Evolutionary conservation across 352 stramenopile genomes (phyloP), one percentile per base, ranked within the genome.

Genomic region (Globisporangium heterothallicum): DNA sequence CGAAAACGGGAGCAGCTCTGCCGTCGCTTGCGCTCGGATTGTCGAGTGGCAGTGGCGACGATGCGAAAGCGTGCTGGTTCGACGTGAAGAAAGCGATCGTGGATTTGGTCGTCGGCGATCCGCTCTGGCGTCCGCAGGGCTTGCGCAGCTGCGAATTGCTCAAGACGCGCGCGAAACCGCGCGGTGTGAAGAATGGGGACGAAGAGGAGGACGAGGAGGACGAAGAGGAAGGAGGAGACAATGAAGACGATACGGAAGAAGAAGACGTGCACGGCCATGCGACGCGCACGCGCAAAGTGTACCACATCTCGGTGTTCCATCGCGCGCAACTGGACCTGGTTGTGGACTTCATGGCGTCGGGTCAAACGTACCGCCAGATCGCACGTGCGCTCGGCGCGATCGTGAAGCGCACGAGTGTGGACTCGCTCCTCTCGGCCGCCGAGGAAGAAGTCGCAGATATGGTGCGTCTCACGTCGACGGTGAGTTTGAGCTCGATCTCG

Each of bases 381-480:
- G 55, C 51, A 16, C 54, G 58, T 25, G 32, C 47, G 18, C 45
- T 74, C 34, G 46, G 38, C 4, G 49, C 49, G 22, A 54, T 64
- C 35, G 62, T 59, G 13, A 48, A 49, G 25, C 58, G 54, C 40
- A 62, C 46, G n/a, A 48, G 26, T 6, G 45, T 63, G 12, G 44
- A 60, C 27, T 53, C 59, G 32, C 60, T 24, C 35, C 48, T 42
- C 58, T 49, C 42, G 22, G 40, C 34, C 9, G 22, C 51, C 3
- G 43, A 56, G 9, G 32, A 59, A 8, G 65, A 70, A n/a, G 42
- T 60, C 6, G 42, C 57, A 0, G 46, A 41, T 43, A 59, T 71
- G 22, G 60, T 78, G 38, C 76, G 70, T 18, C 56, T 88, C 9
- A 68, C 67, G n/a, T 65, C 69, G 9, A 56, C 68, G 0, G 58